phyloP scores from a whole-genome alignment of 2,329 filamentous ascomycete species.

The Fusarium tanahbumbuense region DNA sequence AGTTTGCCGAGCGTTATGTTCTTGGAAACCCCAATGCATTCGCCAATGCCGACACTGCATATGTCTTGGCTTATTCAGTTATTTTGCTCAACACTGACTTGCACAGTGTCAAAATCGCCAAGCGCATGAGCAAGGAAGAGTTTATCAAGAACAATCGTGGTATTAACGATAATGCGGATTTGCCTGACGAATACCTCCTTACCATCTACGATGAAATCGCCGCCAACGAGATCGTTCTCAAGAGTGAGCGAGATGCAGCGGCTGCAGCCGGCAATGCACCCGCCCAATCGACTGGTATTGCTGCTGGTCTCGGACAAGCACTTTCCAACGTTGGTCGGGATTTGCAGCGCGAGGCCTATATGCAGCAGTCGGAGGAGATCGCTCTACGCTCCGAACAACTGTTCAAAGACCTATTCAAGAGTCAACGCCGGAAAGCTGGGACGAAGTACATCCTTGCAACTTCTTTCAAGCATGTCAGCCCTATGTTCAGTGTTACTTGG shows the following conservation, averaged over 20 bases:
- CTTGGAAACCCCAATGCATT: conserved; percentile 96
- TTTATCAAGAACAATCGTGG: conserved; percentile 99
- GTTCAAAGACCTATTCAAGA: conserved; percentile 92
- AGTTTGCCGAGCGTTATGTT: conserved; percentile 96
- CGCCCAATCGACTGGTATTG: conserved; percentile 74
- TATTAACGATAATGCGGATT: conserved; percentile 95
- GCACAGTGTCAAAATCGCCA: conserved; percentile 86
- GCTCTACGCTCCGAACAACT: conserved; percentile 78
- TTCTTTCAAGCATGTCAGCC: conserved; percentile 92
- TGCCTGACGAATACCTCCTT: conserved; percentile 91
- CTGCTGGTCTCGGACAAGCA: conserved; percentile 86
- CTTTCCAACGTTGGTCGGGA: conserved; percentile 93
- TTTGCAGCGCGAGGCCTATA: conserved; percentile 89
- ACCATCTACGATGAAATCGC: conserved; percentile 94
- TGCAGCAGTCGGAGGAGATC: conserved; percentile 96
- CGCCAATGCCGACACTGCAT: conserved; percentile 97
- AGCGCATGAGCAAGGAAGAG: conserved; percentile 93
- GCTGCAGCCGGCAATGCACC: conserved; percentile 77
- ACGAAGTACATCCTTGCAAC: conserved; percentile 90
- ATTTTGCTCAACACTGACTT: conserved; percentile 97
- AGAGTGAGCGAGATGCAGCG: conserved; percentile 90
- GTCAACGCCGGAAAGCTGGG: conserved; percentile 80
- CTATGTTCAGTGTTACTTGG: conserved; percentile 99
- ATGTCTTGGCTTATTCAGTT: conserved; percentile 94
- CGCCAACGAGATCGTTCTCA: conserved; percentile 91